Evolutionary conservation across 1,139 yeast genomes (phyloP), one percentile per base, ranked within the genome.

Genomic region (Lodderomyces pseudojiufengensis): DNA sequence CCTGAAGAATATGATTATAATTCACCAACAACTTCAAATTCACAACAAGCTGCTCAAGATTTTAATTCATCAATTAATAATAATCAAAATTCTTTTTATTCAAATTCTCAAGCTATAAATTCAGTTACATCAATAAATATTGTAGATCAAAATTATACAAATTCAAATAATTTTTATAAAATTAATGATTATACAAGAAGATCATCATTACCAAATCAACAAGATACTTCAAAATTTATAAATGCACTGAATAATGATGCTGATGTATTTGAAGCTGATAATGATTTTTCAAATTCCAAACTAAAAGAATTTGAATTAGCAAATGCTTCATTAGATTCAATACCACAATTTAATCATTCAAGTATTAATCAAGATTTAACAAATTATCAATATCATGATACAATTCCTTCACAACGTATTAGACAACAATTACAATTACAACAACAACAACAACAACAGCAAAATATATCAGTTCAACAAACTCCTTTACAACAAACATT

Each of bases 251-350:
- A 31, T 15, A 38, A 43, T 15, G 18, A 25, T n/a, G 12, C 29
- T 24, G 33, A 25, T 11, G n/a, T 24, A 15, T 14, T 24, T 25
- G 29, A 30, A 9, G 3, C 9, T 12, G 30, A 29, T n/a, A 10
- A 23, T 22, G 26, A 21, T 24, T 11, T n/a, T 11, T 11, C 27
- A 24, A 9, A 24, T 24, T n/a, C 8, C 9, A n/a, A 24, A n/a
- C 3, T 11, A 45, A 42, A 14, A 16, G 65, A 59, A 27, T 55
- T 55, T 33, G 63, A 60, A 20, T 42, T 57, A 30, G 54, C 51
- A 3, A 57, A 53, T 37, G 60, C 55, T 7, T 54, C 61, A 2
- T 48, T 60, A 21, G 65, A 61, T 24, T 53, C 59, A 4, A 52
- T 59, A 27, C 61, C 61, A 6, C 62, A 60, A 34, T 46, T 42